Evolutionary conservation across 805 yeast genomes (phyloP).

Genomic region (Peterozyma xylosa): DNA sequence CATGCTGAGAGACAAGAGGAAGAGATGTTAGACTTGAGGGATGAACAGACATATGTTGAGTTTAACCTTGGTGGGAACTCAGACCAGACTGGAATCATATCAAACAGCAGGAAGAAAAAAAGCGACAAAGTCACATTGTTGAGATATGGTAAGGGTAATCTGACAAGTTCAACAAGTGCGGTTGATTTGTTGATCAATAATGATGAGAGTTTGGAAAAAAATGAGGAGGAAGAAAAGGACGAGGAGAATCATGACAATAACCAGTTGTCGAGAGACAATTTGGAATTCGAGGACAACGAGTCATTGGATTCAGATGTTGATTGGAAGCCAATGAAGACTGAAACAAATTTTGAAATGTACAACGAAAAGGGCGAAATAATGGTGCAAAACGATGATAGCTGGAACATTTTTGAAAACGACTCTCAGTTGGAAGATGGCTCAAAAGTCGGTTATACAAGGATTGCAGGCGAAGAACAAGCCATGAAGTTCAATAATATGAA

Average conservation of each 20-base stretch:
- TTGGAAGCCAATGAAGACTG: constrained; percentile 87
- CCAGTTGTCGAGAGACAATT: constrained; percentile 6
- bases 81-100: constrained; percentile 14
- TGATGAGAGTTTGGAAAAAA: background rate
- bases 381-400: constrained; percentile 21
- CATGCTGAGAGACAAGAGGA: no score
- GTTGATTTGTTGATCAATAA: background rate
- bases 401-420: constrained; percentile 12
- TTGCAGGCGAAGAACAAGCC: constrained; percentile 82
- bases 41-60: constrained; percentile 23
- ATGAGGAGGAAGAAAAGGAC: background rate
- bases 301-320: constrained; percentile 37
- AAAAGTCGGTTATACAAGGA: constrained; percentile 76
- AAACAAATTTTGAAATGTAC: constrained; percentile 69
- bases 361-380: constrained; percentile 71
- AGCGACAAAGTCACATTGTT: constrained; percentile 13
- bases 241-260: background rate
- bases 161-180: constrained; percentile 1
- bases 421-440: constrained; percentile 30
- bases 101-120: constrained; percentile 6
- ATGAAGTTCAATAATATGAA: constrained; percentile 52
- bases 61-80: constrained; percentile 22
- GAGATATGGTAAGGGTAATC: constrained; percentile 16
- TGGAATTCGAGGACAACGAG: constrained; percentile 21
- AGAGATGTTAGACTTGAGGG: constrained; percentile 5